These are phyloP conservation scores for Podaxis pistillaris DNA, from an alignment of 768 basidiomycete genomes.

Conservation along the genomic window DNA sequence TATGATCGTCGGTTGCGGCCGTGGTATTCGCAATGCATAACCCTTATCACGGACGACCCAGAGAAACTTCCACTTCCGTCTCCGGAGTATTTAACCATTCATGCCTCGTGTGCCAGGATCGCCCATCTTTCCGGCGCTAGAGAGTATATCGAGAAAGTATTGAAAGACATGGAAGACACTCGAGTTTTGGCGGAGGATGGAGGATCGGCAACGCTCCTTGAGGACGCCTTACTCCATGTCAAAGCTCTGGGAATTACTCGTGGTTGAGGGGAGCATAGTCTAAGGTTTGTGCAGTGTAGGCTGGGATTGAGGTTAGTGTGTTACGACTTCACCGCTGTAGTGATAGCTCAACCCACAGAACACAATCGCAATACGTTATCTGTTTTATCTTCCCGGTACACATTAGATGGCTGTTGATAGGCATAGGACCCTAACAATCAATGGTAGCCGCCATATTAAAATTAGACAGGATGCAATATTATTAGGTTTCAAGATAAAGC, in stretches of 20 bases:
- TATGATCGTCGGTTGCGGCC: neutral
- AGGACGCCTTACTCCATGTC: neutral
- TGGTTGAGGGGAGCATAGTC: too few relatives aligned
- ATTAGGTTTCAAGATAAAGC: conserved; percentile 6
- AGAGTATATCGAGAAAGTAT: neutral
- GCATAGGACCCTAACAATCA: too few relatives aligned
- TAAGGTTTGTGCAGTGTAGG: too few relatives aligned
- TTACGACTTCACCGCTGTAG: too few relatives aligned
- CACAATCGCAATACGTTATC: too few relatives aligned
- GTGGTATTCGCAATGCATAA: neutral
- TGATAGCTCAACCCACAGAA: too few relatives aligned
- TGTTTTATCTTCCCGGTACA: too few relatives aligned
- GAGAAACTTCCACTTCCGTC: neutral
- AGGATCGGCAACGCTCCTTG: neutral
- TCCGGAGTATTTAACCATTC: neutral
- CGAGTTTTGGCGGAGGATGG: neutral
- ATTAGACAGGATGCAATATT: conserved; percentile 3
- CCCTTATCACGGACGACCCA: neutral
- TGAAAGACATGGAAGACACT: neutral
- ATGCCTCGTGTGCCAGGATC: neutral
- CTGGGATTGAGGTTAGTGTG: too few relatives aligned
- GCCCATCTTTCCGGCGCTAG: neutral
- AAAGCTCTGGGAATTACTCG: too few relatives aligned
- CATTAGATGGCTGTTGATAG: too few relatives aligned
- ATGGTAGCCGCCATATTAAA: too few relatives aligned